Conservation (phyloP, 2,329 filamentous ascomycete genomes). For the Colletotrichum spinosum region DNA sequence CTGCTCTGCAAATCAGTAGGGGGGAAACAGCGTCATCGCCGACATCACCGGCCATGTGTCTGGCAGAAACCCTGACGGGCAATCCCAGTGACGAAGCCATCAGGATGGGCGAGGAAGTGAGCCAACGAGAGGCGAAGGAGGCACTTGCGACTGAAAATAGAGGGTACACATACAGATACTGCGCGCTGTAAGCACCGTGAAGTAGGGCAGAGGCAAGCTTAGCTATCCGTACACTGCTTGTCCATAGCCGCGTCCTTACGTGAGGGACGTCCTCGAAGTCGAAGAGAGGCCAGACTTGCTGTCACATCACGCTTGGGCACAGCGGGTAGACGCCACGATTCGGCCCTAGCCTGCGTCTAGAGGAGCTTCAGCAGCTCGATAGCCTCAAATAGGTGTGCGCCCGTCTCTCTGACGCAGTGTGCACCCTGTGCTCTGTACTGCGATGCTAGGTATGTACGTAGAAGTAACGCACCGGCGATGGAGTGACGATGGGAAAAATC, state of each 20-base stretch:
- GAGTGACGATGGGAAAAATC: no score
- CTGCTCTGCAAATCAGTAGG: background rate
- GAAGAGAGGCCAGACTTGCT: conserved; percentile 18
- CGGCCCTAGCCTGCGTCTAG: conserved; percentile 25
- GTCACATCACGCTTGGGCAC: conserved; percentile 26
- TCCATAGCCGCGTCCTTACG: conserved; percentile 3
- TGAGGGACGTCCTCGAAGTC: conserved; percentile 22
- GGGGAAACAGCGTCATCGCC: background rate
- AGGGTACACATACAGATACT: conserved; percentile 1
- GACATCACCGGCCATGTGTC: background rate
- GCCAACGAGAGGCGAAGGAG: background rate
- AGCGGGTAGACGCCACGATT: conserved; percentile 23
- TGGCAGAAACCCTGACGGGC: background rate
- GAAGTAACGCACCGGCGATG: no score
- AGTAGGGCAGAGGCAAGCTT: conserved; percentile 4
- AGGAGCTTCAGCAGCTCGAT: conserved; percentile 15
- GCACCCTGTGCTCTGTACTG: background rate
- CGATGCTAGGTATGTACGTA: background rate
- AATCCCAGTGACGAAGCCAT: background rate
- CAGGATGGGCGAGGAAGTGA: conserved; percentile 11
- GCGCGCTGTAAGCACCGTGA: background rate
- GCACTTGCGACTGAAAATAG: conserved; percentile 16
- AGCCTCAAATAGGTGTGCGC: background rate
- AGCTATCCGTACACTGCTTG: background rate
- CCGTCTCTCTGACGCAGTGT: background rate